phyloP scores from a whole-genome alignment of 768 basidiomycete species.

The Rhodotorula kratochvilovae region DNA sequence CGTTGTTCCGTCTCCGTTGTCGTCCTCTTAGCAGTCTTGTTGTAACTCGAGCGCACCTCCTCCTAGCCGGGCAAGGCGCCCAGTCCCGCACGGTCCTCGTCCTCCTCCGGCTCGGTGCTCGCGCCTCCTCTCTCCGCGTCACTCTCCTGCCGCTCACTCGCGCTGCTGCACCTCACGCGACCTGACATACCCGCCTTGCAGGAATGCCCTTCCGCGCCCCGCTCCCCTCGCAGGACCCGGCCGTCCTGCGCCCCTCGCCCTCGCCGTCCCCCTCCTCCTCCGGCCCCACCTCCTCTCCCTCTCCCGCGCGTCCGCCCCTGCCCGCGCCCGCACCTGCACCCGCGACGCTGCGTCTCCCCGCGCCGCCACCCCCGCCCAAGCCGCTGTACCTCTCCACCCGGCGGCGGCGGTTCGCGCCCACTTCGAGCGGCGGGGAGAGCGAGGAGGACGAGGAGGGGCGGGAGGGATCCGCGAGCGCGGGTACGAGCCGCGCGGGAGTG shows the following conservation, averaged over 20 bases:
- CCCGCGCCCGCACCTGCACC: background rate
- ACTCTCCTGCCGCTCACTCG: background rate
- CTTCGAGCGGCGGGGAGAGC: background rate
- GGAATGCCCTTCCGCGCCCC: constrained; percentile 20
- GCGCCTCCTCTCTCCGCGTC: background rate
- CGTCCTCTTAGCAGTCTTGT: background rate
- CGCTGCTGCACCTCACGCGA: background rate
- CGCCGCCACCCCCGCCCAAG: constrained; percentile 24
- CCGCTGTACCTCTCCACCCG: constrained; percentile 29
- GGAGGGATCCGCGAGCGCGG: background rate
- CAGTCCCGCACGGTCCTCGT: background rate
- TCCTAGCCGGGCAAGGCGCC: too few relatives aligned
- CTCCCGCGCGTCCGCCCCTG: background rate
- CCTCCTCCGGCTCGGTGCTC: background rate
- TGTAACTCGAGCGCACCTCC: background rate
- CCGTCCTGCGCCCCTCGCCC: background rate
- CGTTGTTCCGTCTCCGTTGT: background rate
- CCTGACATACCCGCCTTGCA: background rate
- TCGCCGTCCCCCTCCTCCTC: background rate
- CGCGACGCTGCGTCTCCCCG: constrained; percentile 15
- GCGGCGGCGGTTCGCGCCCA: background rate
- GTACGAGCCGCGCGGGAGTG: background rate
- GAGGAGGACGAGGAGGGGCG: background rate
- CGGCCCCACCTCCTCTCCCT: background rate
- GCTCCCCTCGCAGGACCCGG: background rate